Evolutionary conservation across 495 filamentous ascomycete species (phyloP).

Genomic region (Penicillium macrosclerotiorum): DNA sequence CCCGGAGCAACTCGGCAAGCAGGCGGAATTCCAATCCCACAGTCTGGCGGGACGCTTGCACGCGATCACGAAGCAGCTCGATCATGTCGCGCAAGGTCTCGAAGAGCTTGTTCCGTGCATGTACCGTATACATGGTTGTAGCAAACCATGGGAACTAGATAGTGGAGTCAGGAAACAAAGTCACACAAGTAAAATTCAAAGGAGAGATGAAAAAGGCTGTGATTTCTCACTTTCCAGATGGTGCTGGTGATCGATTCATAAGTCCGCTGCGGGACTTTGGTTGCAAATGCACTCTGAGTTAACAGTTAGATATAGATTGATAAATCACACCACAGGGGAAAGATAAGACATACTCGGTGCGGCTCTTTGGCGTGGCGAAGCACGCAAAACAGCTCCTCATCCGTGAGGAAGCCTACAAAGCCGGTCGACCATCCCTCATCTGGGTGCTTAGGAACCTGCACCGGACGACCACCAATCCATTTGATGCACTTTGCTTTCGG

Average conservation of each 20-base stretch:
- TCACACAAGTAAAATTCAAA: neutral
- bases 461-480: conserved; percentile 55
- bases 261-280: conserved; percentile 65
- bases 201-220: neutral
- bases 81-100: conserved; percentile 28
- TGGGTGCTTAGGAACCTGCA: conserved; percentile 28
- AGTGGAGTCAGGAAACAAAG: conserved; percentile 1
- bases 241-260: conserved; percentile 76
- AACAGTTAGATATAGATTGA: conserved; percentile 6
- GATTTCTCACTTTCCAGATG: conserved; percentile 58
- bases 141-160: conserved; percentile 67
- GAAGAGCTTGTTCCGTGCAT: conserved; percentile 59
- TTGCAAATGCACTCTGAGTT: conserved; percentile 59
- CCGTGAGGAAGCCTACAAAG: conserved; percentile 67
- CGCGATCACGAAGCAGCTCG: conserved; percentile 37
- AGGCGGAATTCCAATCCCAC: conserved; percentile 53
- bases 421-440: conserved; percentile 57
- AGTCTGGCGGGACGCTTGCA: conserved; percentile 27
- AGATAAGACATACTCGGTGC: conserved; percentile 54
- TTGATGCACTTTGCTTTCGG: conserved; percentile 61
- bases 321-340: conserved; percentile 2
- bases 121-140: conserved; percentile 59
- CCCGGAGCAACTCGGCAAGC: conserved; percentile 54
- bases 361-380: conserved; percentile 67
- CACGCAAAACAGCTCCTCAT: conserved; percentile 67